Evolutionary conservation across 495 filamentous ascomycete species (phyloP).

Genomic region (Penicillium cinerascens): DNA sequence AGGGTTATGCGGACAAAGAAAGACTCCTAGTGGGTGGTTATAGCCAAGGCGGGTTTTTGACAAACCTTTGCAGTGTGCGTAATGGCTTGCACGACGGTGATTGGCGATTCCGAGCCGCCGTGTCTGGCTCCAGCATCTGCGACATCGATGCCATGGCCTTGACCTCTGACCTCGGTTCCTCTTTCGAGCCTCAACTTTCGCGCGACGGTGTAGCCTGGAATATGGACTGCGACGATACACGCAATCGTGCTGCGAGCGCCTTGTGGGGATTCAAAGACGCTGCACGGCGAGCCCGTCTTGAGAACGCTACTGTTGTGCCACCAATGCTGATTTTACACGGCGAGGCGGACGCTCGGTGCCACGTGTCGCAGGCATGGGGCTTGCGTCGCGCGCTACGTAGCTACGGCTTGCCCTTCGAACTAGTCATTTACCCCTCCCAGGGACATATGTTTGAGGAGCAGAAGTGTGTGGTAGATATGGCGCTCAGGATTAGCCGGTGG

Average conservation of each 20-base stretch:
- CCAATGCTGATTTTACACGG: constrained; percentile 24
- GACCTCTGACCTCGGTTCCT: constrained; percentile 12
- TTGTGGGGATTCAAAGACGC: constrained; percentile 18
- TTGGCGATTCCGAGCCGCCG: constrained; percentile 17
- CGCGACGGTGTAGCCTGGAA: constrained; percentile 18
- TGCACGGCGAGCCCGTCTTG: neutral
- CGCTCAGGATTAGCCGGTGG: constrained; percentile 5
- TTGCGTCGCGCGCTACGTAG: constrained; percentile 11
- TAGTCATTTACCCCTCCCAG: constrained; percentile 14
- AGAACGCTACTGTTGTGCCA: constrained; percentile 5
- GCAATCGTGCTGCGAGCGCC: constrained; percentile 15
- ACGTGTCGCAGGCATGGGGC: constrained; percentile 17
- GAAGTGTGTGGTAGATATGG: constrained; percentile 16
- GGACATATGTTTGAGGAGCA: constrained; percentile 16
- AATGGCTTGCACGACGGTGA: constrained; percentile 9
- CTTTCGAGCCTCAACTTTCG: constrained; percentile 18
- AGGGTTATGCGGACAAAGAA: constrained; percentile 22
- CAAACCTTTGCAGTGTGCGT: constrained; percentile 16
- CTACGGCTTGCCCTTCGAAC: constrained; percentile 14
- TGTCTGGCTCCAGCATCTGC: constrained; percentile 19
- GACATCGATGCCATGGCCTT: constrained; percentile 24
- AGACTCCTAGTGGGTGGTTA: constrained; percentile 26
- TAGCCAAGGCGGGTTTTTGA: constrained; percentile 31
- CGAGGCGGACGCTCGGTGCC: constrained; percentile 19
- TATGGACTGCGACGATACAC: constrained; percentile 12